Conservation (phyloP, 352 stramenopile genomes). For the Phytophthora pini region DNA sequence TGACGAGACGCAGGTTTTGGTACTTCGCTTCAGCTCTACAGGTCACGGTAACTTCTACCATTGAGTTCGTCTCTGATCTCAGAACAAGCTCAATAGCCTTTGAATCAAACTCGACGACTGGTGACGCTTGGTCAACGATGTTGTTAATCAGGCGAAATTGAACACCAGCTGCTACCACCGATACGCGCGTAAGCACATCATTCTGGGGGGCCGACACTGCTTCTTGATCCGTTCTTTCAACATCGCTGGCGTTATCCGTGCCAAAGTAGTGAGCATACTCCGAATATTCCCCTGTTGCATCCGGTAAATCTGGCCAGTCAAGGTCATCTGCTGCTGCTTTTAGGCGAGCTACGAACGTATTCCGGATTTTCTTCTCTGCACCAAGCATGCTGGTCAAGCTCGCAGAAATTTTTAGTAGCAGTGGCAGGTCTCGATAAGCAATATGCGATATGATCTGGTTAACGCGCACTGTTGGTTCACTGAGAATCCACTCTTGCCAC, state of each 20-base stretch:
- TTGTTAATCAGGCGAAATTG: constrained; percentile 86
- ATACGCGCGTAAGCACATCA: constrained; percentile 41
- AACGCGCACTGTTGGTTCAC: constrained; percentile 50
- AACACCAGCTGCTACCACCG: constrained; percentile 44
- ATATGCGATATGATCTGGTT: constrained; percentile 63
- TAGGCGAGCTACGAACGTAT: constrained; percentile 42
- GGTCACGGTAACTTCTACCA: constrained; percentile 41
- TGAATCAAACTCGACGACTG: constrained; percentile 73
- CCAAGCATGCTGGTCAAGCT: constrained; percentile 43
- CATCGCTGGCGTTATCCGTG: constrained; percentile 15
- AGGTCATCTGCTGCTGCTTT: constrained; percentile 50
- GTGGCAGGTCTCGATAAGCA: constrained; percentile 74
- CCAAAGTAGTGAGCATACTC: constrained; percentile 50
- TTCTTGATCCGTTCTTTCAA: constrained; percentile 13
- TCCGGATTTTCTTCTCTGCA: constrained; percentile 52
- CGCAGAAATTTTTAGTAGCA: constrained; percentile 63
- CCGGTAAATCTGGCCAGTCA: constrained; percentile 49
- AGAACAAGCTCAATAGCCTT: constrained; percentile 45
- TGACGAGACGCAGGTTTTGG: constrained; percentile 84
- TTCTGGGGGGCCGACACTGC: constrained; percentile 5
- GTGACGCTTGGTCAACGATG: constrained; percentile 80
- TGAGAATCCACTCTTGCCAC: constrained; percentile 61
- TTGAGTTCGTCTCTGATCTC: constrained; percentile 40
- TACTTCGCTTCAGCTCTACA: constrained; percentile 81
- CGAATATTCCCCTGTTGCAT: constrained; percentile 37